These are phyloP conservation scores for Serendipita sp. DNA, from an alignment of 1,284 basidiomycete genomes.

Conservation along the genomic window DNA sequence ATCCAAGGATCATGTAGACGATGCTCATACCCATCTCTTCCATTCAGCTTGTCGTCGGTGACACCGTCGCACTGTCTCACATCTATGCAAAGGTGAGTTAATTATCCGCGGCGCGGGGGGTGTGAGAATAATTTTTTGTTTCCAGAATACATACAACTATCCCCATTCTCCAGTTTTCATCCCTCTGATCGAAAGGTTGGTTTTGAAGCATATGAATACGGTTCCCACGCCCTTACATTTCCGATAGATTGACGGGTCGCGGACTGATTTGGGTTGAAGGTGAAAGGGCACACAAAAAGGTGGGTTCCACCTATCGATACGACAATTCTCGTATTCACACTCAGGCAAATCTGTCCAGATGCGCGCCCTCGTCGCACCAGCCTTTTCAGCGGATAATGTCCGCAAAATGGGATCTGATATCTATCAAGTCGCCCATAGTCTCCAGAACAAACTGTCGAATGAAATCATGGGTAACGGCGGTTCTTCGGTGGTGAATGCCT, in stretches of 20 bases:
- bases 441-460: conserved; percentile 17
- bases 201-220: background rate
- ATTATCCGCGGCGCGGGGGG: background rate
- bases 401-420: conserved; percentile 21
- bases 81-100: conserved; percentile 5
- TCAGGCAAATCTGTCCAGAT: background rate
- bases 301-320: background rate
- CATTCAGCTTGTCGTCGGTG: conserved; percentile 5
- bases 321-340: too few relatives aligned
- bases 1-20: background rate
- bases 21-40: background rate
- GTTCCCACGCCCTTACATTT: background rate
- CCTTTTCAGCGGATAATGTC: conserved; percentile 15
- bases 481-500: conserved; percentile 13
- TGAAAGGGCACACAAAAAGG: conserved; percentile 17
- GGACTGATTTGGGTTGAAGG: conserved; percentile 23
- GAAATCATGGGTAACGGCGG: conserved; percentile 14
- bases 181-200: conserved; percentile 19
- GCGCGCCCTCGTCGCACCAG: conserved; percentile 7
- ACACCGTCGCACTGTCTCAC: conserved; percentile 4
- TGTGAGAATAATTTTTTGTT: background rate
- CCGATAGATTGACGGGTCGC: conserved; percentile 19
- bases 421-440: conserved; percentile 19
- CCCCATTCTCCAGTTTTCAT: conserved; percentile 20
- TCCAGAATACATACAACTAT: conserved; percentile 5